Base-by-base conservation (phyloP, 2,329 filamentous ascomycete species). In the Didymella arachidicola region DNA sequence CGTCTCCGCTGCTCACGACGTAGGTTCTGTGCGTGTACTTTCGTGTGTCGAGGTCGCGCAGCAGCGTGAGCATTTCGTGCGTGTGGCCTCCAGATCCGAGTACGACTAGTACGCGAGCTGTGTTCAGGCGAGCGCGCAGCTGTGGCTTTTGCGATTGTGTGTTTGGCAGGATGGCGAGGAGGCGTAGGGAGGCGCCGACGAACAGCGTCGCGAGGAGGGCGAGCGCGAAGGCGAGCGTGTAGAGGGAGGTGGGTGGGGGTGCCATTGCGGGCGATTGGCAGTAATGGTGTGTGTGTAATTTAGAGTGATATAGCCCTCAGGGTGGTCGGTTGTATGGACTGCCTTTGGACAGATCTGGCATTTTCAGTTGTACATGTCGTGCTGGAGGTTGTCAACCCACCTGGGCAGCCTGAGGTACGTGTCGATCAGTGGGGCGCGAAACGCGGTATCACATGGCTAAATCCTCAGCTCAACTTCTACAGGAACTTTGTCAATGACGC, bases 31-130 rank as follows among this genome's bases (percentile, higher is more conserved):
- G 88, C 5, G 79, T 81, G 72, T 78, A 82, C 49, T 76, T 75
- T 7, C 59, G 49, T 51, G 78, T 76, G 54, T 79, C 73, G 1
- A 88, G 78, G 65, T 84, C 85, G 66, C 82, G 80, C 67, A 99
- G 86, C 81, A 97, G 90, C 71, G 89, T 87, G 62, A 97, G 83
- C 90, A 99, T 96, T 78, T 99, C 95, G 46, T 92, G 89, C 0
- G 95, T 97, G 78, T 99, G 95, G 0, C 95, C 95, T 30, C 95
- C 95, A 2, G 91, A 96, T 51, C 95, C 95, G 25, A 98, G 89
- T 26, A 98, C 88, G 63, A 96, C 85, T 30, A 96, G 81, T 53
- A 93, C 81, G 75, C 93, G 87, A 7, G 82, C 81, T 26, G 80
- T 79, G 4, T 70, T 49, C 19, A 71, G 71, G 52, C 71, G 73